phyloP scores from a whole-genome alignment of 495 filamentous ascomycete genomes.

The Hypoxylon subgilvum region DNA sequence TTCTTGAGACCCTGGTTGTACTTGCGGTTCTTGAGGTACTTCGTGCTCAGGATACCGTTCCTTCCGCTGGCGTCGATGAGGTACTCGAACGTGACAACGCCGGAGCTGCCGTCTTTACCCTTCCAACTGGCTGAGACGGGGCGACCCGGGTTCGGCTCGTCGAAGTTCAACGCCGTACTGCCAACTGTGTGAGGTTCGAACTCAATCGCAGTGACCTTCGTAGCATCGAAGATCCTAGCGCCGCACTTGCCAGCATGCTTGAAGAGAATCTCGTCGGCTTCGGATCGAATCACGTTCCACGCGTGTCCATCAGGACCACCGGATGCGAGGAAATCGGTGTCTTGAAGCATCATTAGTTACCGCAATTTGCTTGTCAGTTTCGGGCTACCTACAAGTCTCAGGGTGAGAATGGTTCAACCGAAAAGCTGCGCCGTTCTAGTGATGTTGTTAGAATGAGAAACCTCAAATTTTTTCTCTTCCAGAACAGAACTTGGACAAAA shows the following conservation, averaged over 20 bases:
- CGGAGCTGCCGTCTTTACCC: conserved; percentile 50
- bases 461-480: too few relatives aligned
- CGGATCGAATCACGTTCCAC: conserved; percentile 62
- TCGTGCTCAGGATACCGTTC: conserved; percentile 47
- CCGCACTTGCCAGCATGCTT: conserved; percentile 54
- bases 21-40: conserved; percentile 53
- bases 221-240: conserved; percentile 54
- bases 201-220: conserved; percentile 49
- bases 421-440: conserved; percentile 54
- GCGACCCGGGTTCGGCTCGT: conserved; percentile 41
- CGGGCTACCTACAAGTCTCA: conserved; percentile 37
- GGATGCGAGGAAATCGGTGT: conserved; percentile 57
- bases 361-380: neutral
- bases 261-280: conserved; percentile 59
- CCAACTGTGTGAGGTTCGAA: conserved; percentile 33
- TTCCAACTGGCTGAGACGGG: conserved; percentile 55
- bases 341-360: conserved; percentile 19
- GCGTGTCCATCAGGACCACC: conserved; percentile 51
- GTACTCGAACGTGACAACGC: conserved; percentile 51
- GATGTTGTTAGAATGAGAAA: neutral
- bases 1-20: conserved; percentile 52
- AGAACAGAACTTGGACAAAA: neutral
- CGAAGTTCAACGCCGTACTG: neutral
- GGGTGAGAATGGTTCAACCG: conserved; percentile 48
- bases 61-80: conserved; percentile 55